Evolutionary conservation across 129 eudicot species (phyloP).

Genomic region (Gnaphalium uliginosum): DNA sequence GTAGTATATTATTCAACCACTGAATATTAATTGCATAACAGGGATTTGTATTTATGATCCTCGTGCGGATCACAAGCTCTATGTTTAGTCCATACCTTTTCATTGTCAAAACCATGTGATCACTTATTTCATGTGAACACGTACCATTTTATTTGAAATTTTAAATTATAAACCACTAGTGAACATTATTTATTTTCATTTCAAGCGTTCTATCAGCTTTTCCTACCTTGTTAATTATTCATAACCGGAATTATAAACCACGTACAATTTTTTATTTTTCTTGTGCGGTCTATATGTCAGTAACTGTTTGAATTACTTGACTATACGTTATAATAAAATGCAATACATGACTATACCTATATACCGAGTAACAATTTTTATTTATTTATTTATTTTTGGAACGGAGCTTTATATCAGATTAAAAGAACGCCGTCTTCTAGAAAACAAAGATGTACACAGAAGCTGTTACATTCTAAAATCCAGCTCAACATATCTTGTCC

Average conservation of each 20-base stretch:
- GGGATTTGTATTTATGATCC: slow-evolving; percentile 21
- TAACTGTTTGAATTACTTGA: too few relatives aligned
- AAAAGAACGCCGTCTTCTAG: background rate
- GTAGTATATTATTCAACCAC: too few relatives aligned
- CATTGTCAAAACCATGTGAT: slow-evolving; percentile 28
- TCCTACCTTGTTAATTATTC: too few relatives aligned
- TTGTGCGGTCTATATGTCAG: too few relatives aligned
- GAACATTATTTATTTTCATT: background rate
- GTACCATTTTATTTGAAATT: background rate
- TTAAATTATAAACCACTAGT: background rate
- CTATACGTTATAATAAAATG: too few relatives aligned
- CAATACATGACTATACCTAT: too few relatives aligned
- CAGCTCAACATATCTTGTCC: background rate
- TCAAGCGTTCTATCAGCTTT: background rate
- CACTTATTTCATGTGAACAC: slow-evolving; percentile 30
- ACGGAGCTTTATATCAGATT: background rate
- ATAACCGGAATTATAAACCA: too few relatives aligned
- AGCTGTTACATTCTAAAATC: background rate
- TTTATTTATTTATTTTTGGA: too few relatives aligned
- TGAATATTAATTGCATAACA: background rate
- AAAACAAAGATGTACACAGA: background rate
- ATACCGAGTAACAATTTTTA: too few relatives aligned
- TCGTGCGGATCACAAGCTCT: slow-evolving; percentile 32
- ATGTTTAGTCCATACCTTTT: slow-evolving; percentile 28
- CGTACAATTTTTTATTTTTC: too few relatives aligned